These are phyloP conservation scores for Bipolaris oryzae DNA, from an alignment of 2,329 filamentous ascomycete species.

Conservation along the genomic window DNA sequence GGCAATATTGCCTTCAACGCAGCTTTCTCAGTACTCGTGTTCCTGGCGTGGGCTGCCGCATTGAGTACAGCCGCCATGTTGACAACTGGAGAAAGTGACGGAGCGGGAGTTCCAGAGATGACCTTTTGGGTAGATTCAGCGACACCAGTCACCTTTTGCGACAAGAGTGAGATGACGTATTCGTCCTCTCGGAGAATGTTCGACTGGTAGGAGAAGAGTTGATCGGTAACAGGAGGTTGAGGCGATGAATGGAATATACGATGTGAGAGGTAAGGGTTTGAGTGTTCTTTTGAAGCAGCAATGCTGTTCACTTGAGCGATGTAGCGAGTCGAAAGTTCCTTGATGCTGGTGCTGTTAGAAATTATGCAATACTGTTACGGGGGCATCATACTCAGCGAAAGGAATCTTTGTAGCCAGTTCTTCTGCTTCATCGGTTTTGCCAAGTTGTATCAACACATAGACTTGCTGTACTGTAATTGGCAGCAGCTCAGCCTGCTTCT, in stretches of 20 bases:
- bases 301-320: constrained; percentile 71
- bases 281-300: constrained; percentile 52
- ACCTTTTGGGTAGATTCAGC: constrained; percentile 60
- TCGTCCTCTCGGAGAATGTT: constrained; percentile 67
- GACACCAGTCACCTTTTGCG: constrained; percentile 72
- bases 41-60: constrained; percentile 74
- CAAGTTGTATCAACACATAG: constrained; percentile 71
- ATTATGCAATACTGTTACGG: constrained; percentile 1
- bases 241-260: constrained; percentile 64
- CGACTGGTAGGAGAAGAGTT: constrained; percentile 74
- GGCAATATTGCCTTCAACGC: constrained; percentile 72
- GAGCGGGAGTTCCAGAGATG: constrained; percentile 53
- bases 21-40: constrained; percentile 64
- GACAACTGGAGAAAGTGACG: constrained; percentile 56
- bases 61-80: constrained; percentile 68
- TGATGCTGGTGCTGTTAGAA: constrained; percentile 57
- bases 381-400: constrained; percentile 61
- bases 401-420: constrained; percentile 67
- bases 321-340: constrained; percentile 69
- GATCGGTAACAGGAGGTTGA: constrained; percentile 62
- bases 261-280: constrained; percentile 73
- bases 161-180: constrained; percentile 68
- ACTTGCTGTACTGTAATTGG: constrained; percentile 79
- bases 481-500: constrained; percentile 74
- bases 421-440: constrained; percentile 69